These are phyloP conservation scores for Cyclotella kingstonii DNA, from an alignment of 108 stramenopile genomes.

Conservation along the genomic window DNA sequence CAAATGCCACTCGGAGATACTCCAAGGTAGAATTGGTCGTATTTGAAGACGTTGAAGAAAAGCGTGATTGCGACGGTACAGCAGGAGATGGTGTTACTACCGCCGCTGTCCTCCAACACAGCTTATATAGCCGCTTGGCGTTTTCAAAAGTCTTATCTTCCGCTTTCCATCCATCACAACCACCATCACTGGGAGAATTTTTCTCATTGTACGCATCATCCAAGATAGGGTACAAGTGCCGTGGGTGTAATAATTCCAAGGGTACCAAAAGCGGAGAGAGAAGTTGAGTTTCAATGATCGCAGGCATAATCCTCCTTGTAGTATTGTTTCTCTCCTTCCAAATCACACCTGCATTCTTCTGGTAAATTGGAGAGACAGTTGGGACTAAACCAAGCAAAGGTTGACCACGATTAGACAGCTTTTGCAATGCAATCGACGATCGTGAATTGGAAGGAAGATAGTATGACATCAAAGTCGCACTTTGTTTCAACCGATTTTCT, in stretches of 20 bases:
- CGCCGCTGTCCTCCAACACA: constrained; percentile 39
- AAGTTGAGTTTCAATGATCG: constrained; percentile 36
- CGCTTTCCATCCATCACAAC: constrained; percentile 5
- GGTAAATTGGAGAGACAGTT: not conserved
- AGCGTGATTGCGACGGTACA: too few species aligned
- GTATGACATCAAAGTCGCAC: constrained; percentile 19
- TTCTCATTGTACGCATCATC: constrained; percentile 20
- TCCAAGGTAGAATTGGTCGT: constrained; percentile 27
- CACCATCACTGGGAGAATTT: not conserved
- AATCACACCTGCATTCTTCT: not conserved
- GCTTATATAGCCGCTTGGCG: constrained; percentile 39
- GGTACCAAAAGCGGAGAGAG: constrained; percentile 24
- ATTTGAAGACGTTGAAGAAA: too few species aligned
- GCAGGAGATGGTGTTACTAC: constrained; percentile 1
- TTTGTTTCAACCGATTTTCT: constrained; percentile 34
- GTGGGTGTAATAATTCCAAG: constrained; percentile 27
- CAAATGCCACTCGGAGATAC: constrained; percentile 29
- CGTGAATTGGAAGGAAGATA: constrained; percentile 30
- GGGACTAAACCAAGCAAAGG: constrained; percentile 4
- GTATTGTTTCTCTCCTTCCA: constrained; percentile 18
- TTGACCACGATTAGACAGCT: constrained; percentile 12
- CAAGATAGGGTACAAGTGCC: constrained; percentile 36
- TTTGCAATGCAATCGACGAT: constrained; percentile 12
- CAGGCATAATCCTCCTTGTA: constrained; percentile 32
- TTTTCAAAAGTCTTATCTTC: constrained; percentile 27